phyloP scores from a whole-genome alignment of 495 filamentous ascomycete genomes.

The Chaetomidium leptoderma region DNA sequence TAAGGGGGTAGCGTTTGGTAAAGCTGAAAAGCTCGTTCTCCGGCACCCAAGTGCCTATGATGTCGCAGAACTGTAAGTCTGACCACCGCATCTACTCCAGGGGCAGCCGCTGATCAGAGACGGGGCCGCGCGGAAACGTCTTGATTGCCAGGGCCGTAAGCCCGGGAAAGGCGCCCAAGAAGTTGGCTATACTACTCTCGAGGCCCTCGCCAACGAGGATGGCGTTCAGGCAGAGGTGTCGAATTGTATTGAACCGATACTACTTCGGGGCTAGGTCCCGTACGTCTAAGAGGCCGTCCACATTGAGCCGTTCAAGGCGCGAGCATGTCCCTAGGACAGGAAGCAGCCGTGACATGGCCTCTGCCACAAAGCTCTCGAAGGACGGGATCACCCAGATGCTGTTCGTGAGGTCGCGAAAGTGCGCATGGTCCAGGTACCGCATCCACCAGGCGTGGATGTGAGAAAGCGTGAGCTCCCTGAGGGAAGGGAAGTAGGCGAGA shows the following conservation, averaged over 20 bases:
- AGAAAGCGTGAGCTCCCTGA: conserved; percentile 1
- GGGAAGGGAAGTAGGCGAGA: conserved; percentile 4
- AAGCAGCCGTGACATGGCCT: conserved; percentile 2
- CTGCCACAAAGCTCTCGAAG: conserved; percentile 1
- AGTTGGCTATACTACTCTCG: neutral
- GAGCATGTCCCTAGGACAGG: conserved; percentile 1
- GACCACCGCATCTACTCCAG: neutral
- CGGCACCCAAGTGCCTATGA: neutral
- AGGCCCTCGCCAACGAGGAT: conserved; percentile 1
- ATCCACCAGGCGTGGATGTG: neutral
- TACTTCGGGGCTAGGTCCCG: neutral
- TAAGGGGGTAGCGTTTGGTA: neutral
- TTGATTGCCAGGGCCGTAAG: neutral
- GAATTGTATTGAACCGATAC: neutral
- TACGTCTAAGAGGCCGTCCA: conserved; percentile 3
- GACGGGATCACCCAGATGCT: neutral
- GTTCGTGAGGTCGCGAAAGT: conserved; percentile 3
- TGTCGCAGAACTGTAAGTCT: neutral
- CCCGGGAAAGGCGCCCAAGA: neutral
- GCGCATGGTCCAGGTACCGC: neutral
- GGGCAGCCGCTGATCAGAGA: neutral
- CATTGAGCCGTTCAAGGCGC: conserved; percentile 1
- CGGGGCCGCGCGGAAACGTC: neutral
- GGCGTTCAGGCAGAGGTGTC: conserved; percentile 2
- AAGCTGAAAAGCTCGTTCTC: conserved; percentile 7